phyloP scores from a whole-genome alignment of 2,329 filamentous ascomycete species.

The Paecilomyces formosus region DNA sequence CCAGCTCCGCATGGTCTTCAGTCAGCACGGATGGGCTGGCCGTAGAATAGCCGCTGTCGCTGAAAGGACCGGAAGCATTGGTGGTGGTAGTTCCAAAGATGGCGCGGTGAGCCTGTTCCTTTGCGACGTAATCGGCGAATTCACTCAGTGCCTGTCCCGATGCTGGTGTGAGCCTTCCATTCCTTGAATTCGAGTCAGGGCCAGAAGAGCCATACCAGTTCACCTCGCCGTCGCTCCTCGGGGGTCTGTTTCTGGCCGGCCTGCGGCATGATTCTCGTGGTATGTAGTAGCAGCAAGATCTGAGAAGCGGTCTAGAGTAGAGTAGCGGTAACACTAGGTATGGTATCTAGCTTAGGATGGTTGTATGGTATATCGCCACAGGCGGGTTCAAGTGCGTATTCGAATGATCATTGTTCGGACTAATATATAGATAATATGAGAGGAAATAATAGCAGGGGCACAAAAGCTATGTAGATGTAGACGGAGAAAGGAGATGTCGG shows the following conservation, averaged over 20 bases:
- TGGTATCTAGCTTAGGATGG: constrained; percentile 10
- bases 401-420: constrained; percentile 34
- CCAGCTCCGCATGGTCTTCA: constrained; percentile 79
- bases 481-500: constrained; percentile 5
- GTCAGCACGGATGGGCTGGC: constrained; percentile 24
- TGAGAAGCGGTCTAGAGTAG: not conserved
- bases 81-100: constrained; percentile 29
- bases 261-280: constrained; percentile 23
- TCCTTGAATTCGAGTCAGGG: not conserved
- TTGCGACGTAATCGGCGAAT: constrained; percentile 95
- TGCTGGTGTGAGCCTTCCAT: constrained; percentile 2
- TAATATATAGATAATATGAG: not conserved
- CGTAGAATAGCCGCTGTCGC: constrained; percentile 36
- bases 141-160: constrained; percentile 68
- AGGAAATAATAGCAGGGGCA: not conserved
- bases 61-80: constrained; percentile 23
- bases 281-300: not conserved
- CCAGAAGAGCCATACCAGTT: constrained; percentile 54
- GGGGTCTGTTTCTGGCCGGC: constrained; percentile 52
- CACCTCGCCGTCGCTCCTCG: constrained; percentile 78
- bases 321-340: not conserved
- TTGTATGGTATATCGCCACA: constrained; percentile 20
- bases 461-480: not conserved
- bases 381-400: constrained; percentile 34
- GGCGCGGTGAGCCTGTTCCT: constrained; percentile 62